A percentile compares a stretch with the other conserved stretches of the same genome.
phyloP scores from a whole-genome alignment of 148 eudicot species.

The Vaccinium vitisidaea region DNA sequence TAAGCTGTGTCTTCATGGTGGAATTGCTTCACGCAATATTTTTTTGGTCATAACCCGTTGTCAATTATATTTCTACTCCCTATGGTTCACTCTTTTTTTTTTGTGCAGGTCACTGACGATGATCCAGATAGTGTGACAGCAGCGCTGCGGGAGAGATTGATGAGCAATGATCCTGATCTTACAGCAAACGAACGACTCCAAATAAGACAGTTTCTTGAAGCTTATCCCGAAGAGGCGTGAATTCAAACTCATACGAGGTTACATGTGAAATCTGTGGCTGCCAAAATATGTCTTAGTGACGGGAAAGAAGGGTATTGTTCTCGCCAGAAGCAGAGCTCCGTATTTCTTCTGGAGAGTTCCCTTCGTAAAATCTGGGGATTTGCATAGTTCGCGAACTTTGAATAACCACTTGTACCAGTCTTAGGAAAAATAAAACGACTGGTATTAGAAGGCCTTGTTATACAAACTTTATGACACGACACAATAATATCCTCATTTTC shows the following conservation, averaged over 20 bases:
- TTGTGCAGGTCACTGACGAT: slow-evolving; percentile 51
- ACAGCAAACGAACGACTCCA: slow-evolving; percentile 46
- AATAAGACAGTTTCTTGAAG: slow-evolving; percentile 65
- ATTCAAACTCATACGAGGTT: not conserved
- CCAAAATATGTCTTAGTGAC: not conserved
- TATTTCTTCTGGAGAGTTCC: not conserved
- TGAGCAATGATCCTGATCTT: slow-evolving; percentile 59
- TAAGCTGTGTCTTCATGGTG: not conserved
- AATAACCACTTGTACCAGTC: not conserved
- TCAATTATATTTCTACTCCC: not conserved
- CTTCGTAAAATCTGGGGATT: not conserved
- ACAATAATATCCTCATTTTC: not conserved
- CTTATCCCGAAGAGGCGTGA: slow-evolving; percentile 36
- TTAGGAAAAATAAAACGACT: not conserved
- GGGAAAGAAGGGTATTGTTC: not conserved
- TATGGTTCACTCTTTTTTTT: not conserved
- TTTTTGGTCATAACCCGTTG: not conserved
- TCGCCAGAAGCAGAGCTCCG: not conserved
- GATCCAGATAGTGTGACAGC: slow-evolving; percentile 52
- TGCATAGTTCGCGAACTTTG: not conserved
- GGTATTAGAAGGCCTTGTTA: not conserved
- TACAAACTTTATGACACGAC: not conserved
- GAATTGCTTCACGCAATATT: not conserved
- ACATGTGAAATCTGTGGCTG: not conserved
- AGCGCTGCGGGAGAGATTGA: slow-evolving; percentile 50